Conservation (phyloP, 2,329 filamentous ascomycete species). For the Dichotomopilus funicola region DNA sequence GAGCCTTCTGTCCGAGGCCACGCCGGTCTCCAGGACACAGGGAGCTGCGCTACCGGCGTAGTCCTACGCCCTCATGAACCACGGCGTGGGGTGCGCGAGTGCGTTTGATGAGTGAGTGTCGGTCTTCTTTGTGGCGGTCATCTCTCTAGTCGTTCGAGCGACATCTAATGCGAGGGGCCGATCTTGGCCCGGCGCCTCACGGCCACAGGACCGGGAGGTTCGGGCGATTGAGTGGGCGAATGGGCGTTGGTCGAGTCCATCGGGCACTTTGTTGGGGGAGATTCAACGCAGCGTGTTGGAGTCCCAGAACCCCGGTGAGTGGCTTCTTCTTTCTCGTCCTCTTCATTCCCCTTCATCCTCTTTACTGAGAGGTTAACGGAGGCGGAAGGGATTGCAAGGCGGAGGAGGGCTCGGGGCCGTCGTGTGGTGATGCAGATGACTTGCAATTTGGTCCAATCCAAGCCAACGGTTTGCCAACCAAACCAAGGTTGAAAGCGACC, state of each 20-base stretch:
- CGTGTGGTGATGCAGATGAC: constrained; percentile 13
- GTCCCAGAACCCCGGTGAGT: no score
- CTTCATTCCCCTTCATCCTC: no score
- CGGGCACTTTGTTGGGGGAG: constrained; percentile 7
- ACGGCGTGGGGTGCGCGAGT: no score
- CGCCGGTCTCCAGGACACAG: no score
- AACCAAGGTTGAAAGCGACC: background rate
- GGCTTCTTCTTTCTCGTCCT: no score
- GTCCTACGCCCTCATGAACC: no score
- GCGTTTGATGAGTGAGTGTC: no score
- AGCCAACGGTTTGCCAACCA: constrained; percentile 5
- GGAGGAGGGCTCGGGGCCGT: background rate
- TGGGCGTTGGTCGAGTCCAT: constrained; percentile 2
- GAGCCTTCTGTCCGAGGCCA: no score
- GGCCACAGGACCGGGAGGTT: constrained; percentile 1
- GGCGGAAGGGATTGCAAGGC: no score
- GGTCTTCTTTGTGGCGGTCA: no score
- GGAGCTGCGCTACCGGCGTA: no score
- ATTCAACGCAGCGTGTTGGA: background rate
- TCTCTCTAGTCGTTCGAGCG: background rate
- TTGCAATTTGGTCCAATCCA: constrained; percentile 11
- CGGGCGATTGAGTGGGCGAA: background rate
- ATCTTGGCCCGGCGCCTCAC: constrained; percentile 10
- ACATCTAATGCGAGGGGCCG: constrained; percentile 8
- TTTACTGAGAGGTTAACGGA: no score